Base-by-base conservation (phyloP, 169 alveolate genomes). In the Plasmodium malariae region DNA sequence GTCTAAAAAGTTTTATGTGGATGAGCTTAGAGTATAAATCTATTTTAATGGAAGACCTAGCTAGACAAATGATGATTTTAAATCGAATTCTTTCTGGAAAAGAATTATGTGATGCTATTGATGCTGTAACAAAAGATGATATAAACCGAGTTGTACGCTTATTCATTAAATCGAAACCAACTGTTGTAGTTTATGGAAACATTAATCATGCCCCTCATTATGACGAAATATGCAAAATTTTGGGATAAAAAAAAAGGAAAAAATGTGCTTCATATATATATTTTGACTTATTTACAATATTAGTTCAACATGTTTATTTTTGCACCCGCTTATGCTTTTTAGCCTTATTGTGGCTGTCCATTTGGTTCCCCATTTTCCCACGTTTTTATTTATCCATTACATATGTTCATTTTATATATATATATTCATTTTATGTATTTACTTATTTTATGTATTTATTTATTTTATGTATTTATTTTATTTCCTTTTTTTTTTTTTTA, bases 141-240 rank as follows among this genome's bases (percentile, higher is more conserved):
- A 85, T 94, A 37, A 88, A 88, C 30, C 86, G 94, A 9, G 94
- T 92, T 19, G 96, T 92, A 1, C 45, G 70, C 9, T 60, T 74
- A 40, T 91, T 95, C 92, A 65, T 93, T 68, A 85, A 67, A 62
- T 74, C 94, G 48, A 88, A 89, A 72, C 97, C 96, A 12, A 89
- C 96, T 1, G 96, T 92, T 12, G 97, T 94, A 28, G 96, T 93
- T 9, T 88, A 95, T 76, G 97, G 97, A 2, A 94, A 95, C 65
- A 88, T 93, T 24, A 57, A 92, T 48, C 80, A 59, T 37, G 80
- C 95, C 65, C 97, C 97, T 9, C 96, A 95, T 87, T 94, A 93
- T 63, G 96, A 94, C 36, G 96, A 93, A 48, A 51, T 95, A 26
- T 85, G 92, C 86, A 85, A 85, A 69, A 69, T 85, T 24, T 63